Percentiles rank a stretch among this genome's conserved stretches.
Conservation (phyloP, 306 rosid species). For the Glycine tomentella region DNA sequence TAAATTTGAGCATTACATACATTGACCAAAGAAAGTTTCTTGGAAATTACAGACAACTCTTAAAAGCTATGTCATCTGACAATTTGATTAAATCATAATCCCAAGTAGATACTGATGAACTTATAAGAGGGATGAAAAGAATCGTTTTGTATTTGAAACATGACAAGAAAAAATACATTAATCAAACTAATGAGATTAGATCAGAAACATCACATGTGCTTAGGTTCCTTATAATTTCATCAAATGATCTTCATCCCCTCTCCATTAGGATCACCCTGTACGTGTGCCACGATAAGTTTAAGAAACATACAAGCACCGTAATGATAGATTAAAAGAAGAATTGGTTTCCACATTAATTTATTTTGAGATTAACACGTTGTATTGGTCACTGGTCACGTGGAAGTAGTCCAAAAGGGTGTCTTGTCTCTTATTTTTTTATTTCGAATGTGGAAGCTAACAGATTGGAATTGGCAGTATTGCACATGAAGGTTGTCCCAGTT, state of each 20-base stretch:
- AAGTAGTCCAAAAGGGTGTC: constrained; percentile 52
- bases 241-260: constrained; percentile 34
- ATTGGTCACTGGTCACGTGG: constrained; percentile 52
- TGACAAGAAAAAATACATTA: constrained; percentile 28
- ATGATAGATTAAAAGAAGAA: constrained; percentile 23
- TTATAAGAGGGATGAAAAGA: constrained; percentile 40
- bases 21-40: constrained; percentile 54
- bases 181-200: constrained; percentile 51
- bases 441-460: constrained; percentile 40
- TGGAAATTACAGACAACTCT: constrained; percentile 51
- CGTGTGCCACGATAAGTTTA: constrained; percentile 35
- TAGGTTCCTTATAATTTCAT: constrained; percentile 49
- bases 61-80: constrained; percentile 40
- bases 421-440: constrained; percentile 29
- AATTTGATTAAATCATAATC: constrained; percentile 50
- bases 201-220: constrained; percentile 63
- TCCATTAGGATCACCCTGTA: constrained; percentile 33
- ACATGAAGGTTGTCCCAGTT: constrained; percentile 57
- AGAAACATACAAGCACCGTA: constrained; percentile 50
- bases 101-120: constrained; percentile 54
- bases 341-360: constrained; percentile 18
- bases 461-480: constrained; percentile 57
- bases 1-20: constrained; percentile 39
- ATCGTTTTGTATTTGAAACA: constrained; percentile 41
- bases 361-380: constrained; percentile 35